A percentile compares a stretch with the other conserved stretches of the same genome.
Conservation (phyloP, 2,329 filamentous ascomycete genomes). For the Diaporthe humulicola region DNA sequence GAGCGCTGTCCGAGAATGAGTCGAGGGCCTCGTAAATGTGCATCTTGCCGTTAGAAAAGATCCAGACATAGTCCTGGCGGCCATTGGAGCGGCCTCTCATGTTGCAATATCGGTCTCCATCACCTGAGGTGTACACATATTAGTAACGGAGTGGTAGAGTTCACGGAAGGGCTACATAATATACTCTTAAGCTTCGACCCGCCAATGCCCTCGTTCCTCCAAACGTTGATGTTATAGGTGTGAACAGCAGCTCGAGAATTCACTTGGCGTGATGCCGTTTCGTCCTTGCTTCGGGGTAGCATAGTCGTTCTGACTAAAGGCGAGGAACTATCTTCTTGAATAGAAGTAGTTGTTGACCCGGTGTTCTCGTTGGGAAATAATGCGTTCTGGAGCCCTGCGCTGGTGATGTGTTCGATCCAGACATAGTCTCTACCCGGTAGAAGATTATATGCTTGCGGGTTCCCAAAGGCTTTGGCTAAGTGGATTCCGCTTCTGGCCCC, state of each 20-base stretch:
- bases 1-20: background rate
- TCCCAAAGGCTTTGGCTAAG: constrained; percentile 10
- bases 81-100: constrained; percentile 33
- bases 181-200: background rate
- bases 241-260: background rate
- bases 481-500: constrained; percentile 14
- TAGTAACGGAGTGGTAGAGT: background rate
- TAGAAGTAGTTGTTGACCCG: background rate
- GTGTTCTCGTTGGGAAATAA: background rate
- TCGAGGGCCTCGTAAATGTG: constrained; percentile 31
- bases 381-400: background rate
- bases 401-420: constrained; percentile 7
- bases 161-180: background rate
- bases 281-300: background rate
- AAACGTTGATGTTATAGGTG: constrained; percentile 1
- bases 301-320: background rate
- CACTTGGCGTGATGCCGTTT: background rate
- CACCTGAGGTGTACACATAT: background rate
- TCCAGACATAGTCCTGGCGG: constrained; percentile 36
- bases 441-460: constrained; percentile 16
- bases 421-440: constrained; percentile 12
- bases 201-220: background rate
- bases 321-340: too few relatives aligned
- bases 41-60: constrained; percentile 30
- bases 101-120: constrained; percentile 38